Base-by-base conservation (phyloP, 768 basidiomycete genomes). In the Tulasnella calospora region DNA sequence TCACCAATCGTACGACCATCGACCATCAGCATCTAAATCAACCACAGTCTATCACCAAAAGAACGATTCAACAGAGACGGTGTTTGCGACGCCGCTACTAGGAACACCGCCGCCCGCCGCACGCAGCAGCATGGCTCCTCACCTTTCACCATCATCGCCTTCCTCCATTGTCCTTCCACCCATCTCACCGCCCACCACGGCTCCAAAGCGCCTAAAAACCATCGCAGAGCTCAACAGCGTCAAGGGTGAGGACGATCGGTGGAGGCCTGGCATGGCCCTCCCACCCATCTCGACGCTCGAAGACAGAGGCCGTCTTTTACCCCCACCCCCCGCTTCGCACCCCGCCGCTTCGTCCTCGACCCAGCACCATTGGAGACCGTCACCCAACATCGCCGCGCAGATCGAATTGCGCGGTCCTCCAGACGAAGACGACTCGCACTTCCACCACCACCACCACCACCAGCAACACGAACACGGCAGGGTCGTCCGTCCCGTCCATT, bases 81-180 rank as follows among this genome's bases (percentile, higher is more conserved):
- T 72, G 38, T 72, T 72, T 35, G 71, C 71, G 9, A 72, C 71
- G 17, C 71, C 38, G 41, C 71, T 72, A 38, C 71, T 72, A 72
- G 71, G 71, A 72, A 72, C 71, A 44, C 71, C 71, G 41, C 71
- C 71, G 71, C 71, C 71, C 23, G 51, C 51, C n/a, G n/a, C n/a
- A n/a, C n/a, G n/a, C 15, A 55, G 51, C 51, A 40, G 40, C 40
- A 61, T 61, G 57, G n/a, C n/a, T n/a, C n/a, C 57, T 13, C 57
- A 61, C 23, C 57, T 61, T 23, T 61, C 57, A 61, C 57, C 57
- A 61, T 61, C 57, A 61, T 30, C 57, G 57, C 57, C 57, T 27
- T 61, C 57, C 57, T 61, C 57, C 57, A n/a, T 61, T 61, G 57
- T 61, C 57, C 57, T 61, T 23, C 57, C 57, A 23, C 57, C 57